Evolutionary conservation across 768 basidiomycete species (phyloP).

Genomic region (Melanogaster broomeanus): DNA sequence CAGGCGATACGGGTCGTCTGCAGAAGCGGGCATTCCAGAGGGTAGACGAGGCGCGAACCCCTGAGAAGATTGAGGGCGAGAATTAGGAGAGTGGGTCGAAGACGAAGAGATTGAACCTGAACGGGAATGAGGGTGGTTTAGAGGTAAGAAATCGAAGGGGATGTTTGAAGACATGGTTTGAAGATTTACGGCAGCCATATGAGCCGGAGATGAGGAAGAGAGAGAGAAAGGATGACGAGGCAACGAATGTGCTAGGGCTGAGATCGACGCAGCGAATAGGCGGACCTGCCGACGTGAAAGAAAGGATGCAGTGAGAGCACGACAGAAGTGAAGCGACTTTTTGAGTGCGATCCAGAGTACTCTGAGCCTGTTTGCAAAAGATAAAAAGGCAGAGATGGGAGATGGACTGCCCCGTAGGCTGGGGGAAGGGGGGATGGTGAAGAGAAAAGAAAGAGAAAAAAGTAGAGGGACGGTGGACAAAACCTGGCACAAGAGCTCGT

Average conservation of each 20-base stretch:
- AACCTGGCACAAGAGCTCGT: conserved; percentile 8
- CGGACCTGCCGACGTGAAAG: conserved; percentile 58
- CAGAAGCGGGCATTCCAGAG: conserved; percentile 47
- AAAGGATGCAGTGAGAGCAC: neutral
- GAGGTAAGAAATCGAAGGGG: conserved; percentile 72
- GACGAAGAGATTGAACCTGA: conserved; percentile 78
- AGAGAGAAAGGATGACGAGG: conserved; percentile 30
- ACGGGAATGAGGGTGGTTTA: conserved; percentile 66
- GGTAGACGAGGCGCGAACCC: conserved; percentile 58
- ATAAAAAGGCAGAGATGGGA: neutral
- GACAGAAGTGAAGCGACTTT: conserved; percentile 1
- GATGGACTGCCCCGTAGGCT: conserved; percentile 25
- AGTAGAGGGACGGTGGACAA: neutral
- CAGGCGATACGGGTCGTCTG: conserved; percentile 73
- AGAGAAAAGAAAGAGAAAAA: conserved; percentile 19
- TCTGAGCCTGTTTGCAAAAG: neutral
- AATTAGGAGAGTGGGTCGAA: conserved; percentile 70
- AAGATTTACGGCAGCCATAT: conserved; percentile 74
- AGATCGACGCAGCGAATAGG: conserved; percentile 33
- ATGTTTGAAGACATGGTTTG: conserved; percentile 69
- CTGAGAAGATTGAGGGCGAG: conserved; percentile 79
- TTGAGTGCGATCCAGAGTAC: neutral
- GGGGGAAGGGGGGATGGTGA: conserved; percentile 12
- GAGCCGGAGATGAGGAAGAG: conserved; percentile 19
- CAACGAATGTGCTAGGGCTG: conserved; percentile 38